Evolutionary conservation across 2,329 filamentous ascomycete species (phyloP), one percentile per base, ranked within the genome.

Genomic region (Coniochaeta sp.): DNA sequence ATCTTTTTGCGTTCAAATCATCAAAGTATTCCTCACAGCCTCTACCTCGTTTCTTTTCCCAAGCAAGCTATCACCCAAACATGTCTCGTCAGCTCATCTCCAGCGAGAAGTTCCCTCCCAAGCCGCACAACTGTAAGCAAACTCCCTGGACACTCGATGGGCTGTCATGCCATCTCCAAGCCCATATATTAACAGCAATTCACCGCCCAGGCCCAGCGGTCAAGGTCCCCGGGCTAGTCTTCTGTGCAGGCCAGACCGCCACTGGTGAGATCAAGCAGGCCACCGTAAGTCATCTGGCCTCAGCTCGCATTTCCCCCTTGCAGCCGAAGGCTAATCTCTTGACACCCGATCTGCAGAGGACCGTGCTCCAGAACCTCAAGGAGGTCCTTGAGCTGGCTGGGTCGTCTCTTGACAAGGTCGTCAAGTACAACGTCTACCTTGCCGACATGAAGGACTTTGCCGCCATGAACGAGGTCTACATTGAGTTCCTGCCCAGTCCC

Each of bases 1-100:
- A 57, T 26, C n/a, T 14, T 36, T 36, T 60, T 64, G 60, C 59
- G 59, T 59, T 34, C 6, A 36, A 17, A 50, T n/a, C n/a, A 17
- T 32, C 44, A 36, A 36, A 36, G 34, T 36, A 36, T 36, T 36
- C 34, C 34, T 36, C 34, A 36, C 34, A 36, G 34, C 34, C 34
- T 36, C 34, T 8, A 36, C 34, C 34, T 36, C 34, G 34, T 36
- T 12, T 36, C 34, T 36, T 32, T 36, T 36, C 34, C 34, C 34
- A 9, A 36, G 34, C 34, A 36, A 36, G 34, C 34, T 12, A 36
- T 54, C 50, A 36, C 62, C 30, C 59, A 62, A 69, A 55, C 60
- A 79, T 79, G 76, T 78, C 76, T 58, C 75, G 76, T 60, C 68
- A 78, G 68, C 71, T 79, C 58, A 78, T 79, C 62, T 77, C 73